Evolutionary conservation across 331 rosid genomes (phyloP).

Genomic region (Malus hybrid): DNA sequence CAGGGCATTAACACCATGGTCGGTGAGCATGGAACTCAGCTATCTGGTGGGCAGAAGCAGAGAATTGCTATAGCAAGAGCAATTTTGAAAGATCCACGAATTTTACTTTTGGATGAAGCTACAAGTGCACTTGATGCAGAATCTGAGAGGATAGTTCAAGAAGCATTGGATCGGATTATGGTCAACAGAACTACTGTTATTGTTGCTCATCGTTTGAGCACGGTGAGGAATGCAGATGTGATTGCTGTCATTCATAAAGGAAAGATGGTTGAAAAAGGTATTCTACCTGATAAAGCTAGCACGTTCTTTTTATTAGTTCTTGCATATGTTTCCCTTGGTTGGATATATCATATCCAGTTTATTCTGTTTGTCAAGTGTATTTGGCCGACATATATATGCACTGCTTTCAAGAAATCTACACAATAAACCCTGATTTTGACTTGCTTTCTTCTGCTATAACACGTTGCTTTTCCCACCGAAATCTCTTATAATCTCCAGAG

Average conservation of each 20-base stretch:
- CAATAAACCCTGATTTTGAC: too few relatives aligned
- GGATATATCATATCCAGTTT: background rate
- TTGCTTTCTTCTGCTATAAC: too few relatives aligned
- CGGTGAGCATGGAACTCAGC: constrained; percentile 78
- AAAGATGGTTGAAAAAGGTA: constrained; percentile 80
- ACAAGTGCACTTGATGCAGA: constrained; percentile 87
- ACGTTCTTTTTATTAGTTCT: background rate
- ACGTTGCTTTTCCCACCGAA: too few relatives aligned
- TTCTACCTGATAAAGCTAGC: background rate
- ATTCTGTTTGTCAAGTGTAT: background rate
- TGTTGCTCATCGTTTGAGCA: constrained; percentile 81
- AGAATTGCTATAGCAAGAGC: constrained; percentile 83
- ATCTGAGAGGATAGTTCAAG: constrained; percentile 78
- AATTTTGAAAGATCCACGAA: constrained; percentile 64
- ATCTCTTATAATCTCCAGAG: too few relatives aligned
- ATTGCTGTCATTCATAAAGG: constrained; percentile 76
- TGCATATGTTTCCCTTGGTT: background rate
- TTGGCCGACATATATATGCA: too few relatives aligned
- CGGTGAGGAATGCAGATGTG: constrained; percentile 64
- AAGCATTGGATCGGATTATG: constrained; percentile 75
- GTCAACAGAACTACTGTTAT: constrained; percentile 64
- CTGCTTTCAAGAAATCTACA: too few relatives aligned
- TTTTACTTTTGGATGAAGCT: constrained; percentile 77
- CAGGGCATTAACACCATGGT: constrained; percentile 76
- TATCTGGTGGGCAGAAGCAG: constrained; percentile 83